Conservation (phyloP, 2,329 filamentous ascomycete genomes). For the Sporothrix pallida region DNA sequence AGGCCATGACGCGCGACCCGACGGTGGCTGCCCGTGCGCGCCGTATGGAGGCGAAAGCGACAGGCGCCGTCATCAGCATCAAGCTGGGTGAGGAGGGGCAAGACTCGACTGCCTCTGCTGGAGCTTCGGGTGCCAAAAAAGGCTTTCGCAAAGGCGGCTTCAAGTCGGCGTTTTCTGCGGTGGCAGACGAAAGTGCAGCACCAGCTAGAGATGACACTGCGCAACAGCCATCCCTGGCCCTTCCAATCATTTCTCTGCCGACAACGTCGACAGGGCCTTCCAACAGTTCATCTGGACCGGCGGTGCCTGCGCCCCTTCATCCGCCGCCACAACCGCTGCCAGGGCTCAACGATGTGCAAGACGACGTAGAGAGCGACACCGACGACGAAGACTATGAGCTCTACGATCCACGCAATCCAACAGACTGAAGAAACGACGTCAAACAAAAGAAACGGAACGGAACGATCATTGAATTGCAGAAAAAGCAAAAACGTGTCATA, state of each 20-base stretch:
- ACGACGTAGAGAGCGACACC: constrained; percentile 60
- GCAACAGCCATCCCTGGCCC: constrained; percentile 35
- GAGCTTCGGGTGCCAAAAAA: constrained; percentile 62
- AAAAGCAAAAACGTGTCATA: background rate
- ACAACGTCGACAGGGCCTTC: constrained; percentile 20
- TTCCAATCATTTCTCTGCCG: background rate
- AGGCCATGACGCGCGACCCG: constrained; percentile 77
- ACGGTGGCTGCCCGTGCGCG: constrained; percentile 67
- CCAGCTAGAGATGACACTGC: constrained; percentile 40
- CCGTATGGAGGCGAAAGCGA: constrained; percentile 71
- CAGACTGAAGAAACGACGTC: constrained; percentile 54
- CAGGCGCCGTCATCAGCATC: constrained; percentile 69
- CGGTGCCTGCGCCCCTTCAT: background rate
- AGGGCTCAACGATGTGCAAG: background rate
- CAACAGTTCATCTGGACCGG: background rate
- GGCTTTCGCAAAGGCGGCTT: constrained; percentile 86
- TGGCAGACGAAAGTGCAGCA: constrained; percentile 48
- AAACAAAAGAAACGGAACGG: background rate
- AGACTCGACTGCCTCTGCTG: constrained; percentile 37
- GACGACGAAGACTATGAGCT: constrained; percentile 75
- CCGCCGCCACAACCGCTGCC: constrained; percentile 6
- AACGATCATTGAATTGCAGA: background rate
- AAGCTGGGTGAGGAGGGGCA: constrained; percentile 55
- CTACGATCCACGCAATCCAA: constrained; percentile 66
- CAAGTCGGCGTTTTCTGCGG: constrained; percentile 73